Base-by-base conservation (phyloP, 768 basidiomycete genomes). In the Pulveroboletus ravenelii region DNA sequence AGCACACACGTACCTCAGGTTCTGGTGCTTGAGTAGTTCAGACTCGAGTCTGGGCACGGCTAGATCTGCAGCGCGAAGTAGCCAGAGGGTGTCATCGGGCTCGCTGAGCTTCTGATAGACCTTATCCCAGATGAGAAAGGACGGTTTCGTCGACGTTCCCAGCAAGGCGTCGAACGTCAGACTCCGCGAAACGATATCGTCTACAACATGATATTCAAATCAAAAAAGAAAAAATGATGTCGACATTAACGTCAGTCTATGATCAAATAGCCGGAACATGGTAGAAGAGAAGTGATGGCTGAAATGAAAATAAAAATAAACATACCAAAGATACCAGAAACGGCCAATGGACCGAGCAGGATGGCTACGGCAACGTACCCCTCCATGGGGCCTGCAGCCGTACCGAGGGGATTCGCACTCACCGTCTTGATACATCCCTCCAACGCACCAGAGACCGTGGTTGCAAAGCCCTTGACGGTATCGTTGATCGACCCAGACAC, bases 321-420 rank as follows among this genome's bases (percentile, higher is more conserved):
- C 74, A 34, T 68, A 88, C 85, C 77, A 50, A 82, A 81, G 55
- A 74, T 67, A 17, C 73, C 74, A 10, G 74, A 75, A 37, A 66
- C 70, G 18, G 75, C 60, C 37, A 87, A 61, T 0, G 84, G 82
- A 1, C 86, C 84, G 6, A 92, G 73, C 9, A 92, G 68, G 3
- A 84, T 68, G 1, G 89, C 79, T 20, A 83, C 63, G 1, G 89
- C 82, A 12, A 93, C 77, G 62, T 93, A 95, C 0, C 88, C 93
- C 60, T 96, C 94, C 37, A 89, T 62, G n/a, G 87, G 85, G 0
- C 87, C 87, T 0, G 76, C 78, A 38, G 76, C 65, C 0, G 78
- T 70, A 45, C 76, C 81, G 40, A 87, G 61, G 0, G 85, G 79
- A 61, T 83, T 87, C 14, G 72, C 67, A 7, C 80, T 69, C 15